Conservation (phyloP, 2,329 filamentous ascomycete species). For the Neurospora sp. region DNA sequence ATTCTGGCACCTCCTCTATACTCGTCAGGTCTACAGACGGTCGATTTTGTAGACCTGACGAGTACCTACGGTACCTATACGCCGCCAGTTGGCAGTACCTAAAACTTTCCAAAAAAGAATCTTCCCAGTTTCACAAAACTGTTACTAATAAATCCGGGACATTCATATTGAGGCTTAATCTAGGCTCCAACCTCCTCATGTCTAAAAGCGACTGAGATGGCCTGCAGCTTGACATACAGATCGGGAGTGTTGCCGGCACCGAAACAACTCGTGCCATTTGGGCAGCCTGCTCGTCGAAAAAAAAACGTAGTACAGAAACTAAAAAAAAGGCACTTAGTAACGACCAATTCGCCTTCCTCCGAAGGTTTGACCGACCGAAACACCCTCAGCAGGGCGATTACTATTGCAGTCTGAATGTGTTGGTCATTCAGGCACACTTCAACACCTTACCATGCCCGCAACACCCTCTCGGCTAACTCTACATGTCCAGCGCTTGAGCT, state of each 20-base stretch:
- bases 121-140: neutral
- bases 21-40: too few relatives aligned
- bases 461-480: slow-evolving; percentile 2
- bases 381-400: neutral
- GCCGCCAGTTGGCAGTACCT: neutral
- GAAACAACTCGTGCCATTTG: neutral
- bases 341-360: neutral
- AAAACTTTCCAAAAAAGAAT: neutral
- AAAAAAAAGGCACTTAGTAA: neutral
- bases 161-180: neutral
- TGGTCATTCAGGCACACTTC: neutral
- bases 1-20: neutral
- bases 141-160: neutral
- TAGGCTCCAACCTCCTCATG: neutral
- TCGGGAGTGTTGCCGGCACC: neutral
- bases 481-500: slow-evolving; percentile 46
- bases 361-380: neutral
- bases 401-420: neutral
- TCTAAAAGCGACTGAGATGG: neutral
- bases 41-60: too few relatives aligned
- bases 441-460: neutral
- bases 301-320: neutral
- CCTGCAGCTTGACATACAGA: neutral
- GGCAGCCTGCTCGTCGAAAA: neutral
- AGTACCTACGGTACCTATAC: neutral